Percentiles rank a stretch among this genome's conserved stretches.
Evolutionary conservation across 2,329 filamentous ascomycete species (phyloP).

Genomic region (Neonectria sp.): DNA sequence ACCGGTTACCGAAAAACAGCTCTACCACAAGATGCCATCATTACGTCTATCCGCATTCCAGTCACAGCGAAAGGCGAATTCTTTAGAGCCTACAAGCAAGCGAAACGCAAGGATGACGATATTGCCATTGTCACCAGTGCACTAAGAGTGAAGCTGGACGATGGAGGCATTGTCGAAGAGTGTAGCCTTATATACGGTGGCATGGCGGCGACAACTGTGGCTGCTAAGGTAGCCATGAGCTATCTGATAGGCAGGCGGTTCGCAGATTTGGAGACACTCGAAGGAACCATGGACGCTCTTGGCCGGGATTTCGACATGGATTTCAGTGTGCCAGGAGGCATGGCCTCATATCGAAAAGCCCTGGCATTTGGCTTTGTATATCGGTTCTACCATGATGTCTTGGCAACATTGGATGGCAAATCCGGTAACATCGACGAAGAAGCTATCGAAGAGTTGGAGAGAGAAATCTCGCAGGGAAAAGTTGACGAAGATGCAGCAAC

Average conservation of each 20-base stretch:
- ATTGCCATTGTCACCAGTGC: constrained; percentile 97
- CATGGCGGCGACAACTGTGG: constrained; percentile 93
- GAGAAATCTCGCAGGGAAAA: constrained; percentile 83
- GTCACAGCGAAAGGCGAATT: constrained; percentile 84
- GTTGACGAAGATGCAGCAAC: constrained; percentile 83
- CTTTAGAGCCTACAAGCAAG: constrained; percentile 93
- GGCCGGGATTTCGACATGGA: constrained; percentile 89
- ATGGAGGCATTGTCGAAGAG: constrained; percentile 78
- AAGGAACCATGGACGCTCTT: constrained; percentile 91
- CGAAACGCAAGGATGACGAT: constrained; percentile 97
- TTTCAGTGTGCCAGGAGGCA: constrained; percentile 94
- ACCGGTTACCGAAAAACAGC: constrained; percentile 91
- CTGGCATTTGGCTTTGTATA: constrained; percentile 96
- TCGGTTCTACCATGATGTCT: constrained; percentile 92
- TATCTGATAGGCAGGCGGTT: constrained; percentile 85
- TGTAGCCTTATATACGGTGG: constrained; percentile 92
- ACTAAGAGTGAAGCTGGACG: constrained; percentile 79
- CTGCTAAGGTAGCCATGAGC: constrained; percentile 82
- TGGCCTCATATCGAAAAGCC: constrained; percentile 96
- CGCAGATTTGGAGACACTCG: constrained; percentile 85
- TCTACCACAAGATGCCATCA: constrained; percentile 84
- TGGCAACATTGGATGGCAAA: constrained; percentile 71
- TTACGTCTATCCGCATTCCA: constrained; percentile 90
- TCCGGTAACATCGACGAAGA: constrained; percentile 74
- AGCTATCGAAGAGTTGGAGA: constrained; percentile 86